Evolutionary conservation across 2,329 filamentous ascomycete species (phyloP).

Genomic region (Harringtonia aguacate): DNA sequence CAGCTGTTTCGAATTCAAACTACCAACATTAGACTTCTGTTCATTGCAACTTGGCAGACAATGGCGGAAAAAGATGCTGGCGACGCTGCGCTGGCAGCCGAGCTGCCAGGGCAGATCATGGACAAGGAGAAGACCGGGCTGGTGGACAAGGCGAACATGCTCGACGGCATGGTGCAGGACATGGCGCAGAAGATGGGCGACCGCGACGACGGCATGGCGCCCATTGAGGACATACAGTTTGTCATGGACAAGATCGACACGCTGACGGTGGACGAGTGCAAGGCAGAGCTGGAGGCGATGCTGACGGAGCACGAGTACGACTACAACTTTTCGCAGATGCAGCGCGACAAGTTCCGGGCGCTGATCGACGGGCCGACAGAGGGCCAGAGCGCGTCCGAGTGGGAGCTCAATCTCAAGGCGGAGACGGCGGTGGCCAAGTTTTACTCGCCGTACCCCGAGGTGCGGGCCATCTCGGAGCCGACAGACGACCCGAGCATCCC

Average conservation of each 20-base stretch:
- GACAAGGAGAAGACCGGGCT: not conserved
- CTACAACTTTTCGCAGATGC: slow-evolving; percentile 32
- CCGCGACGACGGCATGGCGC: not conserved
- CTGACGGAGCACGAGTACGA: slow-evolving; percentile 28
- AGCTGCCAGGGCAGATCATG: no score
- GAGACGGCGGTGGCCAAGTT: slow-evolving; percentile 42
- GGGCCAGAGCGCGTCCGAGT: slow-evolving; percentile 31
- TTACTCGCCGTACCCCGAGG: slow-evolving; percentile 47
- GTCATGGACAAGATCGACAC: slow-evolving; percentile 6
- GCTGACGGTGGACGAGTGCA: slow-evolving; percentile 3
- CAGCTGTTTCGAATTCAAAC: no score
- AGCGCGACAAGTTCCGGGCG: slow-evolving; percentile 27
- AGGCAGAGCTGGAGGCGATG: slow-evolving; percentile 1
- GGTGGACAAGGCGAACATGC: not conserved
- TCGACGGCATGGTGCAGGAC: not conserved
- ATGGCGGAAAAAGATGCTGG: no score
- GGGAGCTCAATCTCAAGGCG: slow-evolving; percentile 42
- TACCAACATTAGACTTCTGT: no score
- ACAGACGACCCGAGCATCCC: slow-evolving; percentile 39
- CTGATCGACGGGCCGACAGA: slow-evolving; percentile 33
- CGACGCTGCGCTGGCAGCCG: no score
- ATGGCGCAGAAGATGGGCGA: slow-evolving; percentile 4
- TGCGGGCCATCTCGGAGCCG: slow-evolving; percentile 44
- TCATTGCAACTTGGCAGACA: no score
- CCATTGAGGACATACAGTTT: slow-evolving; percentile 1